Percentiles rank a stretch among this genome's conserved stretches.
phyloP scores from a whole-genome alignment of 331 rosid species.

The Quercus lobata region DNA sequence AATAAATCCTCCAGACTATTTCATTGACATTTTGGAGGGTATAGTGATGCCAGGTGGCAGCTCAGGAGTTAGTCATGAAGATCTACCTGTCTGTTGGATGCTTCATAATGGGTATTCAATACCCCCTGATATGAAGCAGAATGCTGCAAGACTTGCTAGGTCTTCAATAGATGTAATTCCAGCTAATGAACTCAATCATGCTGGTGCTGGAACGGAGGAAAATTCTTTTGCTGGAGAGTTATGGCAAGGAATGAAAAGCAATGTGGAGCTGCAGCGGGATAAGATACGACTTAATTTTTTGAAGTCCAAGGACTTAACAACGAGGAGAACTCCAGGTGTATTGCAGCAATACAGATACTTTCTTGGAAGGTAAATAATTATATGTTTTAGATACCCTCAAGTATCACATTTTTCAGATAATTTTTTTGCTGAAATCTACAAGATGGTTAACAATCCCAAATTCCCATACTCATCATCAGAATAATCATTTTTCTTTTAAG shows the following conservation, averaged over 20 bases:
- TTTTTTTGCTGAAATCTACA: not conserved
- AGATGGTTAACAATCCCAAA: not conserved
- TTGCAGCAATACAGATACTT: conserved; percentile 77
- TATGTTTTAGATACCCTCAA: not conserved
- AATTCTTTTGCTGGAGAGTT: conserved; percentile 78
- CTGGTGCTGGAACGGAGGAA: conserved; percentile 27
- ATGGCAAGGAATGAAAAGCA: conserved; percentile 77
- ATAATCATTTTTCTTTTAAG: not conserved
- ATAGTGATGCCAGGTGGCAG: conserved; percentile 45
- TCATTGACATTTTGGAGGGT: conserved; percentile 93
- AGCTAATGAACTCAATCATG: conserved; percentile 26
- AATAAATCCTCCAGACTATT: conserved; percentile 90
- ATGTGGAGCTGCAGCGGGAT: conserved; percentile 57
- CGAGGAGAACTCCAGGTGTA: conserved; percentile 70
- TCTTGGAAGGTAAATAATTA: conserved; percentile 60
- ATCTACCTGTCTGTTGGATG: conserved; percentile 93
- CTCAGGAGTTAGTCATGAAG: conserved; percentile 48
- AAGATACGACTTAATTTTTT: conserved; percentile 59
- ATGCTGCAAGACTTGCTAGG: conserved; percentile 24
- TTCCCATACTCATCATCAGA: not conserved
- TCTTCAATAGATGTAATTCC: conserved; percentile 27
- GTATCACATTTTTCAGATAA: conserved; percentile 2
- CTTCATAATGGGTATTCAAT: conserved; percentile 68
- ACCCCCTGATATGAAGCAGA: conserved; percentile 74
- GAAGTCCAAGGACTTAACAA: conserved; percentile 73